These are phyloP conservation scores for Bryopsis sp. DNA, from an alignment of 139 green algal species.

Conservation along the genomic window DNA sequence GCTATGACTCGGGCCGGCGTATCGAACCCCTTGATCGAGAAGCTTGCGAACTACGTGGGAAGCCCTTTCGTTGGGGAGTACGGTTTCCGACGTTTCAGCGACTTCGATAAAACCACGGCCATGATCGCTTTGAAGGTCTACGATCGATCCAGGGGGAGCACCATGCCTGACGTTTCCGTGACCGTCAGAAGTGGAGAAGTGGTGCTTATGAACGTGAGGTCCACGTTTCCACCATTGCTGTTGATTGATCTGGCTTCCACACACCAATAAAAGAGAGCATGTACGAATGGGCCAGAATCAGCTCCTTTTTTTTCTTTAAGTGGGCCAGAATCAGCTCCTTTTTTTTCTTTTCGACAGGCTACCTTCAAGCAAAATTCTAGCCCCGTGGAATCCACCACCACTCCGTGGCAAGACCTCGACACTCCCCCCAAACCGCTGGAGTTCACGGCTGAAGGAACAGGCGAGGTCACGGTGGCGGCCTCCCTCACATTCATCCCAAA, in stretches of 20 bases:
- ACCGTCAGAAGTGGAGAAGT: neutral
- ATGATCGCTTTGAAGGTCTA: slow-evolving; percentile 27
- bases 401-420: slow-evolving; percentile 18
- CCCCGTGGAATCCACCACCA: neutral
- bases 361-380: neutral
- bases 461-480: slow-evolving; percentile 34
- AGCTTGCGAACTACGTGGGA: slow-evolving; percentile 29
- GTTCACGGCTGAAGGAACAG: slow-evolving; percentile 15
- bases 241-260: neutral
- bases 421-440: neutral
- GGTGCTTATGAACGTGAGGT: neutral
- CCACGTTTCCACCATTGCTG: too few relatives aligned
- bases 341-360: too few relatives aligned
- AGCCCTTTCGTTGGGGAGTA: neutral
- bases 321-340: neutral
- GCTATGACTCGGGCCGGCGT: neutral
- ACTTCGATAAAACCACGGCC: slow-evolving; percentile 3
- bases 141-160: slow-evolving; percentile 23
- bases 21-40: slow-evolving; percentile 5
- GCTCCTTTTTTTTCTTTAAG: neutral
- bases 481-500: slow-evolving; percentile 42
- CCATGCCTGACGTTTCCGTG: slow-evolving; percentile 16
- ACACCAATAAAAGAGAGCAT: neutral
- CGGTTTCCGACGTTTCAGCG: neutral
- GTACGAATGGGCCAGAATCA: neutral